Evolutionary conservation across 164 flowering plant genomes (phyloP).

Genomic region (Kalanchoe fedtschenkoi): DNA sequence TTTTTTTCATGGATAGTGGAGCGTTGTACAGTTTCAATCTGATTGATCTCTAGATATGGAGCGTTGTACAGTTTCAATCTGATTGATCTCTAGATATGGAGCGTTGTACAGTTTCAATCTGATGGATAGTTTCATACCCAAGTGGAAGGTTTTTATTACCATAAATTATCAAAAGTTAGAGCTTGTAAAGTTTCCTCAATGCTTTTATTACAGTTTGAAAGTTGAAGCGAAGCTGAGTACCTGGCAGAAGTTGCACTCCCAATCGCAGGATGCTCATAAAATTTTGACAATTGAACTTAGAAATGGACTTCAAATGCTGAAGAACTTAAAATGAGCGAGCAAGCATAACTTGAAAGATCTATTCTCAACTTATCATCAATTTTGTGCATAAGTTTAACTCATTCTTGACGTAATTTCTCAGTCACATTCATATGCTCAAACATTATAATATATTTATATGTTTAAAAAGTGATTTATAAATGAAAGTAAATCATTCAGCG

Average conservation of each 20-base stretch:
- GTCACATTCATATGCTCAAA: too few species aligned
- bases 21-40: too few species aligned
- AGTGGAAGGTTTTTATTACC: constrained; percentile 76
- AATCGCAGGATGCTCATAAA: constrained; percentile 67
- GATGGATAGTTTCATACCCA: constrained; percentile 45
- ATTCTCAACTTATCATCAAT: too few species aligned
- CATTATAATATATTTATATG: too few species aligned
- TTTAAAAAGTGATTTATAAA: too few species aligned
- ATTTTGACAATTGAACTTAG: constrained; percentile 49
- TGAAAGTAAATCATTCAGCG: too few species aligned
- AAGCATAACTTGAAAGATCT: constrained; percentile 46
- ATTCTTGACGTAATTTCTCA: too few species aligned
- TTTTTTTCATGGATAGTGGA: constrained; percentile 58
- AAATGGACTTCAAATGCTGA: constrained; percentile 46
- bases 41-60: constrained; percentile 70
- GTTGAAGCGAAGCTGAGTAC: constrained; percentile 49
- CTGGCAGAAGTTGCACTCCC: constrained; percentile 45
- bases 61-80: too few species aligned
- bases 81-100: constrained; percentile 67
- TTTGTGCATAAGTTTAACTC: too few species aligned
- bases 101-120: constrained; percentile 62
- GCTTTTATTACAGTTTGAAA: constrained; percentile 78
- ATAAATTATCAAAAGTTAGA: constrained; percentile 59
- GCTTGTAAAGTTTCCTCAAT: constrained; percentile 80
- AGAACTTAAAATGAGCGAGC: constrained; percentile 41